phyloP scores from a whole-genome alignment of 139 green algal species.

The Pycnococcus provasolii region DNA sequence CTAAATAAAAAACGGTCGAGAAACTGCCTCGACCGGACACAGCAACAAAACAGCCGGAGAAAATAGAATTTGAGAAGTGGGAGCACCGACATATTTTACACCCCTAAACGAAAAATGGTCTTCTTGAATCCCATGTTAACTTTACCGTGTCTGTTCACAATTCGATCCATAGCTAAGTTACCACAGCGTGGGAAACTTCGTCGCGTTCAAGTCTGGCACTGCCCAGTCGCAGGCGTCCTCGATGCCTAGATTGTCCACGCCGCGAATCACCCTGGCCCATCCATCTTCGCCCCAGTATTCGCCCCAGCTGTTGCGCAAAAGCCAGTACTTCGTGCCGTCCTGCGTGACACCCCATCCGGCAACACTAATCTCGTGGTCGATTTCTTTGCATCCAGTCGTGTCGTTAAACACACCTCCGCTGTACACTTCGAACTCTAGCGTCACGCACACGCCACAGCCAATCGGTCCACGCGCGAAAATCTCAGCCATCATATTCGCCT shows the following conservation, averaged over 20 bases:
- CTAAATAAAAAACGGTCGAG: too few relatives aligned
- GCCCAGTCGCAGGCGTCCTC: constrained; percentile 62
- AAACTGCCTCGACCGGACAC: too few relatives aligned
- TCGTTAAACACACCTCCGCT: constrained; percentile 41
- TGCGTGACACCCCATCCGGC: constrained; percentile 9
- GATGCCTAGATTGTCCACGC: constrained; percentile 63
- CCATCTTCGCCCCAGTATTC: constrained; percentile 62
- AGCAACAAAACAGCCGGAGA: too few relatives aligned
- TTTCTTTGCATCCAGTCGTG: constrained; percentile 31
- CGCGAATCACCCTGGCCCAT: constrained; percentile 63
- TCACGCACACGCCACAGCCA: constrained; percentile 60
- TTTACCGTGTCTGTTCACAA: too few relatives aligned
- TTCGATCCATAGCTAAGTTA: too few relatives aligned
- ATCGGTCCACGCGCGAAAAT: constrained; percentile 63
- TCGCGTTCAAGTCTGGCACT: constrained; percentile 16
- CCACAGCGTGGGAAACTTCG: too few relatives aligned
- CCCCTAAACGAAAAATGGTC: too few relatives aligned
- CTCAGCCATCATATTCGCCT: constrained; percentile 55
- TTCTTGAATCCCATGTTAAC: too few relatives aligned
- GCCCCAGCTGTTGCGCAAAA: constrained; percentile 46
- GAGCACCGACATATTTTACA: too few relatives aligned
- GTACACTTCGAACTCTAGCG: constrained; percentile 52
- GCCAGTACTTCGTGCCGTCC: constrained; percentile 35
- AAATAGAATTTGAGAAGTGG: too few relatives aligned
- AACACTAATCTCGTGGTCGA: constrained; percentile 44